Base-by-base conservation (phyloP, 345 rosid genomes). In the Clarkia xantiana region DNA sequence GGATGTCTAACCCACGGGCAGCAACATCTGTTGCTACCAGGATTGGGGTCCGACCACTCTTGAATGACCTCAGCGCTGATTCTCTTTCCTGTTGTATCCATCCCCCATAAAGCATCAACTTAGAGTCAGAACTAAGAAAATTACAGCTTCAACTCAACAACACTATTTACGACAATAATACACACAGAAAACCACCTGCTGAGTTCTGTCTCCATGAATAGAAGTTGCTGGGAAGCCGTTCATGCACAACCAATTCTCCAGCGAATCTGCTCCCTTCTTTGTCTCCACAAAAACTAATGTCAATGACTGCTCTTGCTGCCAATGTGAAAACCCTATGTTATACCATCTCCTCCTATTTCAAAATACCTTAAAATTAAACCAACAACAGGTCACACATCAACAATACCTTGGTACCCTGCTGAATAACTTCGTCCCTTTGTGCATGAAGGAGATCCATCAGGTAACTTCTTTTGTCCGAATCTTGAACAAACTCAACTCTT, bases 391-490 rank as follows among this genome's bases (percentile, higher is more conserved):
- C 20, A 36, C 34, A 29, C 8, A 29, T 22, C 18, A 12, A 9
- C 38, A 60, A 18, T 73, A 91, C 98, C 98, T 84, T 91, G 56
- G 36, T 29, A 10, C 36, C 36, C 36, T 77, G 76, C 34, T 81
- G 81, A 63, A 60, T 60, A 59, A 73, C 96, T 73, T 68, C 80
- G 52, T 65, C 87, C 72, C 81, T 80, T 59, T 91, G 98, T 14
- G 98, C 98, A 48, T 86, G 94, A 66, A 91, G 94, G 52, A 91
- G 96, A 67, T 91, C 98, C 98, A 91, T 91, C 40, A 91, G 96
- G 54, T 86, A 90, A 66, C 98, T 91, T 77, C 98, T 86, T 71
- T 91, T 91, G 75, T 91, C 98, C 29, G 94, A 64, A 39, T 91
- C 96, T 1, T 75, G 86, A 49, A 91, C 98, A 71, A 77, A 80